Percentiles rank a stretch among this genome's conserved stretches.
phyloP scores from a whole-genome alignment of 1,284 basidiomycete genomes.

The Ustilago tritici region DNA sequence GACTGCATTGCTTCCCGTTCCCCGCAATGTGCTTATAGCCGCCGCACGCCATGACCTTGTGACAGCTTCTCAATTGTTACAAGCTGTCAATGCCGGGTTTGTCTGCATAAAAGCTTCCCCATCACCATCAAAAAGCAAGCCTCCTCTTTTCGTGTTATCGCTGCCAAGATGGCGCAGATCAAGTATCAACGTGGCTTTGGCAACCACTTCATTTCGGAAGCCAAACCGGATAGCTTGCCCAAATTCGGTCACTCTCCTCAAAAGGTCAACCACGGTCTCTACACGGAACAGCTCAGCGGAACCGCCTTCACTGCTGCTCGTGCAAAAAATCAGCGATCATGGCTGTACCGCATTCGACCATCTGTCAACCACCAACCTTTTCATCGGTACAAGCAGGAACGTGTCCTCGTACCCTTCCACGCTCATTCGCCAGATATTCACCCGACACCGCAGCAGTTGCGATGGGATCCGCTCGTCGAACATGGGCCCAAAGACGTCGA shows the following conservation, averaged over 20 bases:
- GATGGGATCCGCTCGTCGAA: slow-evolving; percentile 75
- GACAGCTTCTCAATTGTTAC: not conserved
- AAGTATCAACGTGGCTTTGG: slow-evolving; percentile 62
- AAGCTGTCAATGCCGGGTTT: not conserved
- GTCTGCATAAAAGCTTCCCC: not conserved
- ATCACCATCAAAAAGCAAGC: not conserved
- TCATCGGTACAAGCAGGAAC: slow-evolving; percentile 75
- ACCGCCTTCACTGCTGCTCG: slow-evolving; percentile 76
- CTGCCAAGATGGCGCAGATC: slow-evolving; percentile 20
- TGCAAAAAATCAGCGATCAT: slow-evolving; percentile 72
- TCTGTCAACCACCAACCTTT: slow-evolving; percentile 79
- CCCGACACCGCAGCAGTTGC: slow-evolving; percentile 76
- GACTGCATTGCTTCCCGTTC: not conserved
- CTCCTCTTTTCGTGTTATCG: not conserved
- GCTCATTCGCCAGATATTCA: slow-evolving; percentile 73
- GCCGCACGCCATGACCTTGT: not conserved
- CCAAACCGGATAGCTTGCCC: slow-evolving; percentile 75
- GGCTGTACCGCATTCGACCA: slow-evolving; percentile 73
- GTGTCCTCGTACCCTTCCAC: slow-evolving; percentile 70
- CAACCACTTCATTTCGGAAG: slow-evolving; percentile 66
- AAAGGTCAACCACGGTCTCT: slow-evolving; percentile 76
- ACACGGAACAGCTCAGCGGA: slow-evolving; percentile 77
- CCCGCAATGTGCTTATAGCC: not conserved
- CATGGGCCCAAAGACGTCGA: slow-evolving; percentile 72
- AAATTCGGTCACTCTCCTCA: slow-evolving; percentile 76